Conservation (phyloP, 768 basidiomycete species). For the Gloeopeniophorella convolvens region DNA sequence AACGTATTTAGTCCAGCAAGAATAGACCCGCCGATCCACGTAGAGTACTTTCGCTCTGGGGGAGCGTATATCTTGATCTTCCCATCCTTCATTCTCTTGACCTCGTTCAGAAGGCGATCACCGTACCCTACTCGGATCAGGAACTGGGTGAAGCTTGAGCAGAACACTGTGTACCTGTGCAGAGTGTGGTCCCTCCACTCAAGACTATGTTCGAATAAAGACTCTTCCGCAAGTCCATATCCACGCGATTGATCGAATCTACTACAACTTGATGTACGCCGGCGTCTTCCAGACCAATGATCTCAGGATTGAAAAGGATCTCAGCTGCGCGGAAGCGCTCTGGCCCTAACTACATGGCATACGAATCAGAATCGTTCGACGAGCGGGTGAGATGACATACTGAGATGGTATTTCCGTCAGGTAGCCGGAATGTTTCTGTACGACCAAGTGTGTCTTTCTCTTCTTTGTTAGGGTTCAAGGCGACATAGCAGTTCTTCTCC, state of each 20-base stretch:
- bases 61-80: slow-evolving; percentile 99
- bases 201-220: slow-evolving; percentile 96
- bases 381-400: slow-evolving; percentile 22
- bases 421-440: slow-evolving; percentile 83
- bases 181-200: slow-evolving; percentile 93
- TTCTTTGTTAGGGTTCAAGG: slow-evolving; percentile 88
- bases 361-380: slow-evolving; percentile 3
- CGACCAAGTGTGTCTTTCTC: slow-evolving; percentile 83
- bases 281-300: slow-evolving; percentile 93
- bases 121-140: slow-evolving; percentile 67
- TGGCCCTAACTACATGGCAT: slow-evolving; percentile 63
- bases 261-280: slow-evolving; percentile 98
- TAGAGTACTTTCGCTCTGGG: slow-evolving; percentile 97
- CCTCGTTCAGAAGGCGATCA: slow-evolving; percentile 91
- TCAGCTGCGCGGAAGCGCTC: slow-evolving; percentile 98
- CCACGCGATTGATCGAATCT: slow-evolving; percentile 95
- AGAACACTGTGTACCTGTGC: slow-evolving; percentile 56
- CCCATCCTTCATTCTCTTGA: slow-evolving; percentile 89
- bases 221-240: slow-evolving; percentile 91
- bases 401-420: slow-evolving; percentile 88
- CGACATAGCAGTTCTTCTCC: slow-evolving; percentile 96
- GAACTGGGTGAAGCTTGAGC: slow-evolving; percentile 21
- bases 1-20: slow-evolving; percentile 93
- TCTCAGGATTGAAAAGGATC: slow-evolving; percentile 94
- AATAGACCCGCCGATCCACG: slow-evolving; percentile 97